A percentile compares a stretch with the other conserved stretches of the same genome.
Evolutionary conservation across 495 filamentous ascomycete genomes (phyloP).

Genomic region (Cercophora samala): DNA sequence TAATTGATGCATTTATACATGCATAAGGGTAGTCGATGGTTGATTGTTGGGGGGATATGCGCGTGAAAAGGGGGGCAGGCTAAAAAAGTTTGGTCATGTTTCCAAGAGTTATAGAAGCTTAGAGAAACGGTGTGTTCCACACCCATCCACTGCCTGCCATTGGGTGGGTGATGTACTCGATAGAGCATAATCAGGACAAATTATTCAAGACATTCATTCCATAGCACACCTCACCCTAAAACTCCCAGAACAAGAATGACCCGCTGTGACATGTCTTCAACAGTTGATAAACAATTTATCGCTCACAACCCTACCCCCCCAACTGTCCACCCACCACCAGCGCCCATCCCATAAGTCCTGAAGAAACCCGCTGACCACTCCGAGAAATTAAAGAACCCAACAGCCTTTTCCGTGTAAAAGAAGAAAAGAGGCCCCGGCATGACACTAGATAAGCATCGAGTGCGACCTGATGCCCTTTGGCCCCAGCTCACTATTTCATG

Average conservation of each 20-base stretch:
- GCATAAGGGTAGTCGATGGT: not conserved
- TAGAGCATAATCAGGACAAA: too few relatives aligned
- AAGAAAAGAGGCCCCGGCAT: not conserved
- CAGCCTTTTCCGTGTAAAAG: not conserved
- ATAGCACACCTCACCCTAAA: not conserved
- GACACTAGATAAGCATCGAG: slow-evolving; percentile 37
- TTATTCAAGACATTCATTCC: too few relatives aligned
- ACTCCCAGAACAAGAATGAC: not conserved
- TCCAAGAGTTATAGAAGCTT: too few relatives aligned
- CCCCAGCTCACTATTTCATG: slow-evolving; percentile 38
- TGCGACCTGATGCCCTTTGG: slow-evolving; percentile 42
- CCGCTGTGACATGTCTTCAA: not conserved
- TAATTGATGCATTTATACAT: not conserved
- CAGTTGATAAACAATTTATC: not conserved
- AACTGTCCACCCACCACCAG: not conserved
- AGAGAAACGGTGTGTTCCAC: too few relatives aligned
- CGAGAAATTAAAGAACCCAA: not conserved
- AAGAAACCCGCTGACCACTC: not conserved
- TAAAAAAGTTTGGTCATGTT: too few relatives aligned
- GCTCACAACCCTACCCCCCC: not conserved
- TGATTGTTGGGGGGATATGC: too few relatives aligned
- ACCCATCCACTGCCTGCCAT: too few relatives aligned
- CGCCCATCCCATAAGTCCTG: not conserved
- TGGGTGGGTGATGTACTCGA: too few relatives aligned
- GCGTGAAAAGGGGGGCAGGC: too few relatives aligned